Conservation (phyloP, 1,284 basidiomycete species). For the Rhodotorula sp. region DNA sequence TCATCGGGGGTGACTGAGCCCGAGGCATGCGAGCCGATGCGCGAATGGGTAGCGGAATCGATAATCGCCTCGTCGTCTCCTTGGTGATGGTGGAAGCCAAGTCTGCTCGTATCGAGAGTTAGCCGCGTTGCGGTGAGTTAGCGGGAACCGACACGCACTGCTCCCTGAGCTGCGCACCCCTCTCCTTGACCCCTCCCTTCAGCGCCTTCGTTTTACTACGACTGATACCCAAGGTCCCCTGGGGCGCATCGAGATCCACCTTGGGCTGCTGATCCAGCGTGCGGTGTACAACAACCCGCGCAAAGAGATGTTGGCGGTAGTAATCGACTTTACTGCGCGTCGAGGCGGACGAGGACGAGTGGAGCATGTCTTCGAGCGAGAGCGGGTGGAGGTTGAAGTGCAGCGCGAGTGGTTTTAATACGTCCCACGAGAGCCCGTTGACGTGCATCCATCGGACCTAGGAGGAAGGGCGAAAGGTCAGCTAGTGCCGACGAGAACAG, state of each 20-base stretch:
- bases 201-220: constrained; percentile 16
- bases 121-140: too few species aligned
- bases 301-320: constrained; percentile 63
- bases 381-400: constrained; percentile 68
- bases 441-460: constrained; percentile 63
- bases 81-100: constrained; percentile 17
- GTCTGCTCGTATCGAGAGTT: neutral
- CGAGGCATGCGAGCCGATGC: neutral
- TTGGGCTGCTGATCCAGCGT: constrained; percentile 33
- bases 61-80: constrained; percentile 19
- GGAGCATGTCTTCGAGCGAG: constrained; percentile 64
- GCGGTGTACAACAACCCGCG: constrained; percentile 61
- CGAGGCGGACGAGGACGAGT: constrained; percentile 48
- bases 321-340: constrained; percentile 66
- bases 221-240: neutral
- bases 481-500: neutral
- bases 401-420: constrained; percentile 62
- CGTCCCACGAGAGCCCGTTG: constrained; percentile 67
- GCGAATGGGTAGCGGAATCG: constrained; percentile 1
- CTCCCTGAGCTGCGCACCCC: constrained; percentile 3
- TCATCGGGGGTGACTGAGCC: neutral
- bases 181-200: neutral
- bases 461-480: neutral
- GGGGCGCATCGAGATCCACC: constrained; percentile 47
- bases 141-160: neutral